Evolutionary conservation across 805 yeast species (phyloP).

Genomic region (Candida ovalis): DNA sequence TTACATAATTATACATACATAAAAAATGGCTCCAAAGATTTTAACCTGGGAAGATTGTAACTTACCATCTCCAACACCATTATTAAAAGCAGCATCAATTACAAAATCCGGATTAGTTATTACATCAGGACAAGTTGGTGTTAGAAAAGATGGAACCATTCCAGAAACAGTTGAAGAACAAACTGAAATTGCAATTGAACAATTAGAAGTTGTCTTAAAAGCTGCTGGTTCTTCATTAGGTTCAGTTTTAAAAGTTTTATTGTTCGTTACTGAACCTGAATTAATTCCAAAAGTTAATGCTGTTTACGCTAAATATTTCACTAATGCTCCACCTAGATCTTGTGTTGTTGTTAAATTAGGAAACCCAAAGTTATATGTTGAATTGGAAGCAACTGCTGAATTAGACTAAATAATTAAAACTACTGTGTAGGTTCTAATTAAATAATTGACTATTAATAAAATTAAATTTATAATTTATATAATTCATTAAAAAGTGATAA

Average conservation of each 20-base stretch:
- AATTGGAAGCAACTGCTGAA: slow-evolving; percentile 41
- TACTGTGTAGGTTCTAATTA: not conserved
- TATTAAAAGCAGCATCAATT: slow-evolving; percentile 21
- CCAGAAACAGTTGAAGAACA: slow-evolving; percentile 44
- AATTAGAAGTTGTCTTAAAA: slow-evolving; percentile 37
- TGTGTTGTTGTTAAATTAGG: slow-evolving; percentile 47
- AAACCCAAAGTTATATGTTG: slow-evolving; percentile 42
- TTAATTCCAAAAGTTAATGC: slow-evolving; percentile 41
- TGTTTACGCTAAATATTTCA: slow-evolving; percentile 44
- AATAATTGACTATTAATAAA: no score
- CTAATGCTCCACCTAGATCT: slow-evolving; percentile 47
- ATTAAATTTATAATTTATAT: no score
- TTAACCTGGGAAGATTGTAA: slow-evolving; percentile 25
- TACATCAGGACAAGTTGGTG: slow-evolving; percentile 28
- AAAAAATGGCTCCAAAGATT: slow-evolving; percentile 16
- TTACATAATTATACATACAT: not conserved
- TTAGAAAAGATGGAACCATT: slow-evolving; percentile 31
- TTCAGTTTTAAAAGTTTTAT: slow-evolving; percentile 43
- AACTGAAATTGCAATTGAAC: slow-evolving; percentile 40
- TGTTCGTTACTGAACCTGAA: slow-evolving; percentile 42
- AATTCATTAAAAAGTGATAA: no score
- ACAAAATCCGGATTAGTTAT: slow-evolving; percentile 25
- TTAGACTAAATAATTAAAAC: slow-evolving; percentile 3
- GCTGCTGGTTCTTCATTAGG: slow-evolving; percentile 42
- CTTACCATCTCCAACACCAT: slow-evolving; percentile 16